These are phyloP conservation scores for Colletotrichum lindemuthianum DNA, from an alignment of 2,329 filamentous ascomycete species.

Conservation along the genomic window DNA sequence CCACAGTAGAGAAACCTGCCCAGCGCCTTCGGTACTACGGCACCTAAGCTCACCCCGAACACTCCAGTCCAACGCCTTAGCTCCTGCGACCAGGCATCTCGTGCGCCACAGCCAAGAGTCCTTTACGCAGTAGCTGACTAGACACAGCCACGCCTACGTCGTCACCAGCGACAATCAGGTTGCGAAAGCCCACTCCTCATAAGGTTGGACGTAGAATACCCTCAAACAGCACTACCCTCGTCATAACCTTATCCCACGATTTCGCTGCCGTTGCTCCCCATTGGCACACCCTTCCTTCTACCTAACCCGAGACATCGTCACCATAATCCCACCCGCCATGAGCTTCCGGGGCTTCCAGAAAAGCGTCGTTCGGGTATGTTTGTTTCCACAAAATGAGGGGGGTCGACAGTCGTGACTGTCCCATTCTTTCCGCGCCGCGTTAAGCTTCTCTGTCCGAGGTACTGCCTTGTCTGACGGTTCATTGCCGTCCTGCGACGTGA, in stretches of 20 bases:
- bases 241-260: slow-evolving; percentile 28
- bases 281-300: slow-evolving; percentile 19
- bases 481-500: slow-evolving; percentile 1
- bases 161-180: slow-evolving; percentile 43
- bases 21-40: not conserved
- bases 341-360: slow-evolving; percentile 98
- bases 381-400: slow-evolving; percentile 40
- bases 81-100: slow-evolving; percentile 23
- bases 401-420: not conserved
- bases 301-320: slow-evolving; percentile 31
- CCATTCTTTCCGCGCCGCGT: slow-evolving; percentile 4
- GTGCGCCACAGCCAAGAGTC: slow-evolving; percentile 37
- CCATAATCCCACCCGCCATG: slow-evolving; percentile 65
- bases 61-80: slow-evolving; percentile 25
- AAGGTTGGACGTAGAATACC: slow-evolving; percentile 36
- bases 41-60: not conserved
- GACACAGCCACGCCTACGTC: slow-evolving; percentile 44
- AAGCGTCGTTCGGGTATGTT: slow-evolving; percentile 79
- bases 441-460: too few species aligned
- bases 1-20: slow-evolving; percentile 21
- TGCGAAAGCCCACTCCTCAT: slow-evolving; percentile 36
- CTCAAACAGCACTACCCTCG: slow-evolving; percentile 31
- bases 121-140: slow-evolving; percentile 26
- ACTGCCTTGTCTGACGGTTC: too few species aligned
- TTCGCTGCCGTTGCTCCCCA: slow-evolving; percentile 9